phyloP scores from a whole-genome alignment of 305 asterid genomes.

The Vinca major region DNA sequence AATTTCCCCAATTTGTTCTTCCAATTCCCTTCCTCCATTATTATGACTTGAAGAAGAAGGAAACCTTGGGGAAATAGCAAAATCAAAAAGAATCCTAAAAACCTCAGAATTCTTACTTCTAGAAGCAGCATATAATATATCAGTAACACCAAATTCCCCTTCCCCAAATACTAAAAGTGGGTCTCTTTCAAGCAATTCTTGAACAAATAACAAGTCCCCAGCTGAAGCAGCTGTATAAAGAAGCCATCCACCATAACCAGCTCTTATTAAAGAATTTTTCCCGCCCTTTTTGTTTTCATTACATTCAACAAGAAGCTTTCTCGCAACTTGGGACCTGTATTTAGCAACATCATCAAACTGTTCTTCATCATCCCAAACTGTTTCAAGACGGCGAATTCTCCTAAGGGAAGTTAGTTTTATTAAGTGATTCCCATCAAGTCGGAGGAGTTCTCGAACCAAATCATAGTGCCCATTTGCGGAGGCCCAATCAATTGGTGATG shows the following conservation, averaged over 20 bases:
- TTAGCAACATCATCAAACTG: conserved; percentile 73
- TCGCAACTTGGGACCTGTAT: conserved; percentile 64
- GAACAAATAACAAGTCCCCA: conserved; percentile 63
- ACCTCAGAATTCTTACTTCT: conserved; percentile 61
- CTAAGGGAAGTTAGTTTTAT: conserved; percentile 84
- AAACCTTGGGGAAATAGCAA: conserved; percentile 62
- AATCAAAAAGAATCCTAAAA: conserved; percentile 54
- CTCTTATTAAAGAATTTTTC: conserved; percentile 51
- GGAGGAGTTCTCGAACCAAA: conserved; percentile 78
- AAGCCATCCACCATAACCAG: conserved; percentile 95
- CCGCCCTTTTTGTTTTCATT: conserved; percentile 48
- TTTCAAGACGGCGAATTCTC: conserved; percentile 78
- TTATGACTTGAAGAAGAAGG: conserved; percentile 17
- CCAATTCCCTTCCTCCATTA: conserved; percentile 18
- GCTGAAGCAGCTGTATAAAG: conserved; percentile 92
- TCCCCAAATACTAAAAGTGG: conserved; percentile 89
- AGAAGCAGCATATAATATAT: conserved; percentile 77
- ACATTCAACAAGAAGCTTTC: conserved; percentile 47
- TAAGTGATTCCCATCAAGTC: conserved; percentile 83
- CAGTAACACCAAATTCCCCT: conserved; percentile 93
- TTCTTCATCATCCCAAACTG: conserved; percentile 94
- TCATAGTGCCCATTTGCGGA: conserved; percentile 97
- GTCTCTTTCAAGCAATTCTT: conserved; percentile 57
- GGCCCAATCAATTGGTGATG: conserved; percentile 93
- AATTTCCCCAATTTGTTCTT: conserved; percentile 38